Conservation (phyloP, 768 basidiomycete species). For the Tricholoma flavovirens region DNA sequence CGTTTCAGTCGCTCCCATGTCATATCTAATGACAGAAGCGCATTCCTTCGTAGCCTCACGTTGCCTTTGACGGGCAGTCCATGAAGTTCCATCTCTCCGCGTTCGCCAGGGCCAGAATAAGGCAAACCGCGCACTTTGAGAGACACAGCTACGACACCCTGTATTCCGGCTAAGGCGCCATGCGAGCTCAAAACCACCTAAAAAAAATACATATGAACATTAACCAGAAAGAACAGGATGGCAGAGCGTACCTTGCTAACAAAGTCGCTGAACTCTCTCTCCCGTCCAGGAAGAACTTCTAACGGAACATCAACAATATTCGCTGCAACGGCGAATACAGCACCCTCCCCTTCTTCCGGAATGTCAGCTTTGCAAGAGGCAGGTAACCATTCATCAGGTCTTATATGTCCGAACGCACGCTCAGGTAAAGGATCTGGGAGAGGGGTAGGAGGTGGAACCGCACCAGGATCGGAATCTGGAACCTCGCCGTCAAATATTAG, state of each 20-base stretch:
- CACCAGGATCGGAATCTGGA: constrained; percentile 24
- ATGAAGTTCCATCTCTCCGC: constrained; percentile 48
- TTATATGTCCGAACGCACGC: constrained; percentile 70
- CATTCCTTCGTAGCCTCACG: constrained; percentile 60
- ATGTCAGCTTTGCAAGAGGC: constrained; percentile 36
- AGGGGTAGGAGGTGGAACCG: constrained; percentile 33
- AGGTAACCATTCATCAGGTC: constrained; percentile 64
- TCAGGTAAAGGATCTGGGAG: constrained; percentile 65
- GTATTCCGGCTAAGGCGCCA: constrained; percentile 65
- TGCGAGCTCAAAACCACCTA: constrained; percentile 65
- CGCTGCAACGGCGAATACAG: constrained; percentile 55
- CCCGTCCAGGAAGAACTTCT: constrained; percentile 70
- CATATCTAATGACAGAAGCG: constrained; percentile 1
- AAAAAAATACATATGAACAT: not conserved
- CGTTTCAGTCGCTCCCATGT: not conserved
- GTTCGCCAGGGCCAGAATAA: constrained; percentile 26
- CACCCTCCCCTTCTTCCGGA: constrained; percentile 42
- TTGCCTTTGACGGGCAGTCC: constrained; percentile 65
- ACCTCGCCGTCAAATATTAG: constrained; percentile 72
- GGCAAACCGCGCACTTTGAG: constrained; percentile 59
- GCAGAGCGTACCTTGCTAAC: constrained; percentile 56
- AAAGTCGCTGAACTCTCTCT: constrained; percentile 71
- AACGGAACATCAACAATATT: constrained; percentile 69
- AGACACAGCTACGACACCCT: constrained; percentile 57
- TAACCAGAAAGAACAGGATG: not conserved